These are phyloP conservation scores for Paracoccidioides brasiliensis DNA, from an alignment of 2,329 filamentous ascomycete genomes.

Conservation along the genomic window DNA sequence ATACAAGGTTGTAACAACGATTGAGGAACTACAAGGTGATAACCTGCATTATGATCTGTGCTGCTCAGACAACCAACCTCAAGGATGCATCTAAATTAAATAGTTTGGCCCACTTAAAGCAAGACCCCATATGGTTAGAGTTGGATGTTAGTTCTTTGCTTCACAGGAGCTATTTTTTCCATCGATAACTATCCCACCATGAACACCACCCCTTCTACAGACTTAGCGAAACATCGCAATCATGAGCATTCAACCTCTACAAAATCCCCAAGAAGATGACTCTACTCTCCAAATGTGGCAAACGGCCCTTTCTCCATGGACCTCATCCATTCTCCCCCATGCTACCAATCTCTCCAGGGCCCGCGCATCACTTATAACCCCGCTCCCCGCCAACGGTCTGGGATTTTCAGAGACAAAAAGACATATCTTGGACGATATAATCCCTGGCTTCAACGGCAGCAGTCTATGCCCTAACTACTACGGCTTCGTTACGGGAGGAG, in stretches of 20 bases:
- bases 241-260: conserved; percentile 9
- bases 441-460: conserved; percentile 50
- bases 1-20: too few species aligned
- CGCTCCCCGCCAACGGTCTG: conserved; percentile 19
- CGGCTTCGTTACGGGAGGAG: conserved; percentile 77
- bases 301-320: conserved; percentile 18
- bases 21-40: too few species aligned
- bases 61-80: too few species aligned
- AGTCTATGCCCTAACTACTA: conserved; percentile 60
- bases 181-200: too few species aligned
- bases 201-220: too few species aligned
- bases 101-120: too few species aligned
- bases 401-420: conserved; percentile 21
- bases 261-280: conserved; percentile 1
- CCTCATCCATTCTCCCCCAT: conserved; percentile 22
- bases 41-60: too few species aligned
- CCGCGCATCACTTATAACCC: conserved; percentile 21
- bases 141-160: too few species aligned
- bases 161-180: too few species aligned
- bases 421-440: conserved; percentile 31
- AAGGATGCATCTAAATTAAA: too few species aligned
- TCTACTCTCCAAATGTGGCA: conserved; percentile 16
- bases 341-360: conserved; percentile 19
- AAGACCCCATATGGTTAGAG: too few species aligned
- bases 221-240: neutral